phyloP scores from a whole-genome alignment of 192 early-diverging fungal species.

The Entomortierella lignicola region DNA sequence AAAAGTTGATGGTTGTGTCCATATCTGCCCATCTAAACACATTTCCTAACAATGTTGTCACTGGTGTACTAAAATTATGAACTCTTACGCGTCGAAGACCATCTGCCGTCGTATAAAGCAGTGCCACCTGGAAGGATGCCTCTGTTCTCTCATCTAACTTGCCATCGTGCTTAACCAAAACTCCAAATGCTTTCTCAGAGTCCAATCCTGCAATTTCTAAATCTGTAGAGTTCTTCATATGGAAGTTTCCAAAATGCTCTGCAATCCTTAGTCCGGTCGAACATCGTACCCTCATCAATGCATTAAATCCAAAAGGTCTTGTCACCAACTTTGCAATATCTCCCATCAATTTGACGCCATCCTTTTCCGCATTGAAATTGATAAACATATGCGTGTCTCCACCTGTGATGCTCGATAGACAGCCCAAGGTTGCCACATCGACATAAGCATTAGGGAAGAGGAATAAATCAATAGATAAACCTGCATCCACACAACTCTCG shows the following conservation, averaged over 20 bases:
- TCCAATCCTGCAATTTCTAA: slow-evolving; percentile 93
- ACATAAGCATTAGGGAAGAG: slow-evolving; percentile 91
- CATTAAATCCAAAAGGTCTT: slow-evolving; percentile 89
- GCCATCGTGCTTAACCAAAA: slow-evolving; percentile 87
- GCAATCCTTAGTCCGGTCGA: slow-evolving; percentile 89
- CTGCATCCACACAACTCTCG: slow-evolving; percentile 81
- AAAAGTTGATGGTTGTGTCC: slow-evolving; percentile 90
- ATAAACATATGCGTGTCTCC: slow-evolving; percentile 87
- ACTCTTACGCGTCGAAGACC: slow-evolving; percentile 94
- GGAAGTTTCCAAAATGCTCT: slow-evolving; percentile 95
- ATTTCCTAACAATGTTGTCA: slow-evolving; percentile 78
- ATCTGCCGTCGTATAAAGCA: slow-evolving; percentile 92
- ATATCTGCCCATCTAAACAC: slow-evolving; percentile 92
- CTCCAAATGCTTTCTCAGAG: slow-evolving; percentile 84
- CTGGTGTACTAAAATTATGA: slow-evolving; percentile 84
- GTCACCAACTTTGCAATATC: slow-evolving; percentile 79
- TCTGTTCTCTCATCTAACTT: slow-evolving; percentile 88
- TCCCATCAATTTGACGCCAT: slow-evolving; percentile 76
- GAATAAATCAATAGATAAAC: slow-evolving; percentile 90
- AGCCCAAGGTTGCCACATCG: slow-evolving; percentile 90
- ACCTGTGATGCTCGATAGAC: slow-evolving; percentile 85
- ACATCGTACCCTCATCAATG: slow-evolving; percentile 87
- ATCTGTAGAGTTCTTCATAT: slow-evolving; percentile 92
- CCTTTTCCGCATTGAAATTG: slow-evolving; percentile 80
- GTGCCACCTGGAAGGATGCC: slow-evolving; percentile 91